These are phyloP conservation scores for Peterozyma toletana DNA, from an alignment of 805 yeast genomes.

Conservation along the genomic window DNA sequence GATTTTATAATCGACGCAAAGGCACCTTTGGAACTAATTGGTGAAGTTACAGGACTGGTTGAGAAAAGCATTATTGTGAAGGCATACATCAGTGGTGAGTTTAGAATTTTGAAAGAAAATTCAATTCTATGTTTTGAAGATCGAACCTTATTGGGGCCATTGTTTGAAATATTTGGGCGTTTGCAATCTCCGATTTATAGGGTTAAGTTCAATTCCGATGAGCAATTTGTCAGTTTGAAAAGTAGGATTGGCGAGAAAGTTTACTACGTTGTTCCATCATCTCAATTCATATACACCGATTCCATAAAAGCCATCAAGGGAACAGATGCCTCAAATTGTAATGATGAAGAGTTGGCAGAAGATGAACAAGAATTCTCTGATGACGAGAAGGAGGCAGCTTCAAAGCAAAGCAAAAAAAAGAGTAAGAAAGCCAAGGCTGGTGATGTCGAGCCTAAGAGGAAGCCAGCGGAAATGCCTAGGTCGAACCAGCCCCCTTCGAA, in stretches of 20 bases:
- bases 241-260: slow-evolving; percentile 49
- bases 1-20: slow-evolving; percentile 51
- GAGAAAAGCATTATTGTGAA: slow-evolving; percentile 67
- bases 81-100: slow-evolving; percentile 77
- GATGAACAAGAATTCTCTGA: slow-evolving; percentile 95
- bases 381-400: slow-evolving; percentile 79
- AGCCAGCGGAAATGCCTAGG: neutral
- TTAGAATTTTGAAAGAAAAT: slow-evolving; percentile 71
- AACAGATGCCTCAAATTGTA: slow-evolving; percentile 89
- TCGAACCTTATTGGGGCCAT: slow-evolving; percentile 61
- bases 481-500: neutral
- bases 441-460: slow-evolving; percentile 9
- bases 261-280: slow-evolving; percentile 72
- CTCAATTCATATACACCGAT: slow-evolving; percentile 74
- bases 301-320: slow-evolving; percentile 68
- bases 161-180: slow-evolving; percentile 87
- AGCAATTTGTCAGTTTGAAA: slow-evolving; percentile 38
- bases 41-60: slow-evolving; percentile 60
- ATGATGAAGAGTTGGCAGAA: slow-evolving; percentile 90
- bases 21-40: slow-evolving; percentile 67
- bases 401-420: slow-evolving; percentile 57
- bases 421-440: slow-evolving; percentile 40
- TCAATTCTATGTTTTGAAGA: slow-evolving; percentile 76
- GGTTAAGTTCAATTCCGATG: slow-evolving; percentile 52
- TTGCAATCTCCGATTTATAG: slow-evolving; percentile 76